These are phyloP conservation scores for Colletotrichum cordylinicola DNA, from an alignment of 2,329 filamentous ascomycete species.

Conservation along the genomic window DNA sequence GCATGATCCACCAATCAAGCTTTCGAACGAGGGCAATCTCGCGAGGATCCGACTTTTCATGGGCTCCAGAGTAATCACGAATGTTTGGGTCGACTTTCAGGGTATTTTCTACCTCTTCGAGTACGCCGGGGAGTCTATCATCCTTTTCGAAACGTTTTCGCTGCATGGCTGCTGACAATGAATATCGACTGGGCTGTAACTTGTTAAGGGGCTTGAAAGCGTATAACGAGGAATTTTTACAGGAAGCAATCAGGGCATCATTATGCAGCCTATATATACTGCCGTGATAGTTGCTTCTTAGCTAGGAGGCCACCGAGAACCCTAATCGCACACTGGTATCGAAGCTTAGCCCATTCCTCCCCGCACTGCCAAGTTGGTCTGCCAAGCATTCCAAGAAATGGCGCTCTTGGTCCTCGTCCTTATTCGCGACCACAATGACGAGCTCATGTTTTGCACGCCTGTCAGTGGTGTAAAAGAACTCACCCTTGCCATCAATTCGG, in stretches of 20 bases:
- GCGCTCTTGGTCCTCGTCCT: not conserved
- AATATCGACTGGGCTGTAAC: rapidly evolving
- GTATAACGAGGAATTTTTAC: not conserved
- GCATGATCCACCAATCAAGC: constrained; percentile 43
- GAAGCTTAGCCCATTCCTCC: not conserved
- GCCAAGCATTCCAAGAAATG: not conserved
- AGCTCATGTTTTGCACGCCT: not conserved
- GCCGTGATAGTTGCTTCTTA: not conserved
- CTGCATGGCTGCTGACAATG: rapidly evolving
- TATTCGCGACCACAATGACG: not conserved
- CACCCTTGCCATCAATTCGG: not conserved
- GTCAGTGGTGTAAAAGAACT: not conserved
- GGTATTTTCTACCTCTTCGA: not conserved
- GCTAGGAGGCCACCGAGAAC: not conserved
- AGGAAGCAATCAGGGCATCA: rapidly evolving
- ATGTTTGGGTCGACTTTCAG: not conserved
- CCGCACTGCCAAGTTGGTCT: not conserved
- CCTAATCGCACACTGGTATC: not conserved
- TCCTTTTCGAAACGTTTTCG: not conserved
- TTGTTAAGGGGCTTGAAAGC: not conserved
- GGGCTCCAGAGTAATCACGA: constrained; percentile 41
- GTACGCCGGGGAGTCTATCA: not conserved
- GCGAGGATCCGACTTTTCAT: constrained; percentile 42
- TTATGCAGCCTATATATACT: not conserved
- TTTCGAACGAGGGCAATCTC: constrained; percentile 45